Percentiles rank a stretch among this genome's conserved stretches.
These are phyloP conservation scores for Fusarium graminum DNA, from an alignment of 2,329 filamentous ascomycete genomes.

Conservation along the genomic window DNA sequence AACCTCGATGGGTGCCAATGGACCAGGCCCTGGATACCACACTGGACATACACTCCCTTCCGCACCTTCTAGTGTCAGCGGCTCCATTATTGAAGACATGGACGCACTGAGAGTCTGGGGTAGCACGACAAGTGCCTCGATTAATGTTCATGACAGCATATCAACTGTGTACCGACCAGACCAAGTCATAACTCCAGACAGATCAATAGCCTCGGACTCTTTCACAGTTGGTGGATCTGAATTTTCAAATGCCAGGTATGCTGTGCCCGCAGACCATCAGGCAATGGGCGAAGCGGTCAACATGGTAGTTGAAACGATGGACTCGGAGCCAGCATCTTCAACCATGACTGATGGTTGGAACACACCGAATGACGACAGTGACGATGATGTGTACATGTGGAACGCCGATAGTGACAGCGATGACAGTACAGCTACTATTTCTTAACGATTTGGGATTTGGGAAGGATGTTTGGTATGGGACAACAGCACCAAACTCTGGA, in stretches of 20 bases:
- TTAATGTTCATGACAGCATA: constrained; percentile 58
- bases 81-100: constrained; percentile 55
- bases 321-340: constrained; percentile 29
- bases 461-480: constrained; percentile 3
- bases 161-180: constrained; percentile 54
- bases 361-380: constrained; percentile 19
- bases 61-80: constrained; percentile 51
- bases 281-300: constrained; percentile 43
- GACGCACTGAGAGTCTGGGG: constrained; percentile 52
- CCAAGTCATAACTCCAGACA: constrained; percentile 53
- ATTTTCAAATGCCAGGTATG: constrained; percentile 54
- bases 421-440: constrained; percentile 22
- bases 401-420: constrained; percentile 28
- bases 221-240: constrained; percentile 52
- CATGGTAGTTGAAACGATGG: constrained; percentile 43
- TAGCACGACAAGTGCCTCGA: constrained; percentile 52
- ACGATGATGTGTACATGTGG: constrained; percentile 34
- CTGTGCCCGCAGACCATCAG: constrained; percentile 52
- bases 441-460: constrained; percentile 9
- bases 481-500: constrained; percentile 1
- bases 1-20: constrained; percentile 60
- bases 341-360: constrained; percentile 19
- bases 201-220: constrained; percentile 53
- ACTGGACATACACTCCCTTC: constrained; percentile 59
- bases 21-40: constrained; percentile 62